Conservation (phyloP, 2,329 filamentous ascomycete genomes). For the Beauveria medogensis region DNA sequence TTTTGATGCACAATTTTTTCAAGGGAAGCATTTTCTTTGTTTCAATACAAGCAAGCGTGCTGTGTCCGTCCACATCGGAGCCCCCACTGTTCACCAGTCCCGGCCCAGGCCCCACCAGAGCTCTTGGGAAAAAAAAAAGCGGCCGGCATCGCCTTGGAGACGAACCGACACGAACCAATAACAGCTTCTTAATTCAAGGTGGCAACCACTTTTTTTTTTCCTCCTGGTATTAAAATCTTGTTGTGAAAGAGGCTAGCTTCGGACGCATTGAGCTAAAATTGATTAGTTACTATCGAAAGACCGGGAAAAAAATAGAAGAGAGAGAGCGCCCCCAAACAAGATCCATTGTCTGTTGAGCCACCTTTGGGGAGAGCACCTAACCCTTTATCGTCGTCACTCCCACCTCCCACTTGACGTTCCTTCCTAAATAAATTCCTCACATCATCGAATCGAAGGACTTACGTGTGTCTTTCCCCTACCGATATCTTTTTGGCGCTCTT, state of each 20-base stretch:
- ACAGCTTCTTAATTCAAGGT: too few relatives aligned
- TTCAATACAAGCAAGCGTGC: neutral
- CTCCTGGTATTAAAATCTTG: neutral
- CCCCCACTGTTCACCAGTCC: neutral
- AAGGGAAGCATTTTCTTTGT: neutral
- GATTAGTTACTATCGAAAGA: neutral
- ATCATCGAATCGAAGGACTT: neutral
- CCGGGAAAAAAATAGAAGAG: neutral
- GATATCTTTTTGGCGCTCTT: neutral
- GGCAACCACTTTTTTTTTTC: neutral
- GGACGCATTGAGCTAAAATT: neutral
- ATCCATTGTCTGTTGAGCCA: neutral
- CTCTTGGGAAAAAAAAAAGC: neutral
- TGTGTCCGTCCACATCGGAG: neutral
- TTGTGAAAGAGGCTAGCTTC: neutral
- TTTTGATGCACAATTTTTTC: too few relatives aligned
- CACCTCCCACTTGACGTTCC: neutral
- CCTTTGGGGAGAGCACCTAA: neutral
- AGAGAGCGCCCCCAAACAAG: neutral
- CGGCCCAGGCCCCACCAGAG: neutral
- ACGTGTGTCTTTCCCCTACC: neutral
- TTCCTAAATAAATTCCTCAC: neutral
- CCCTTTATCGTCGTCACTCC: neutral
- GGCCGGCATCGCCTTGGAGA: slow-evolving; percentile 1
- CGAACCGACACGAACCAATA: neutral